Percentiles rank a stretch among this genome's conserved stretches.
Conservation (phyloP, 164 flowering plant genomes). For the Euptelea pleiosperma region DNA sequence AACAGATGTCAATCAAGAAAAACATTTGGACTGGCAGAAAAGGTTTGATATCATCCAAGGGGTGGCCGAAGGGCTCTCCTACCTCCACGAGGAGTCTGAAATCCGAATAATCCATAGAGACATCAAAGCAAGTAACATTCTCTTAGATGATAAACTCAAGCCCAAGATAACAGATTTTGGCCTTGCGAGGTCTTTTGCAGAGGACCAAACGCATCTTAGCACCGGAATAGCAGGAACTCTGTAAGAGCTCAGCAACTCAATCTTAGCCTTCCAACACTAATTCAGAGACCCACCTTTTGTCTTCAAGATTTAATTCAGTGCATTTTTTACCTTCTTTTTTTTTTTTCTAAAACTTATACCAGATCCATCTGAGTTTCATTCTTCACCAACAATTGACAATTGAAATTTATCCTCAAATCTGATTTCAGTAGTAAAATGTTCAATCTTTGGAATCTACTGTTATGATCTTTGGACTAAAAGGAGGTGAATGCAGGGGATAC, state of each 20-base stretch:
- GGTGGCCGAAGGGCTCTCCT: conserved; percentile 19
- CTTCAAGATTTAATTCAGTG: background rate
- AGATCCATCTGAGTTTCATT: background rate
- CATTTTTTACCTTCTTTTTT: too few relatives aligned
- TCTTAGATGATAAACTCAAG: conserved; percentile 20
- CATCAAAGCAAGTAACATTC: conserved; percentile 19
- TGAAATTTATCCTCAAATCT: too few relatives aligned
- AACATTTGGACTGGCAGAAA: conserved; percentile 16
- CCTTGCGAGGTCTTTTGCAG: conserved; percentile 19
- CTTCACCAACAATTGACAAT: background rate
- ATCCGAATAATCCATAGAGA: conserved; percentile 18
- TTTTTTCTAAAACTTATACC: background rate
- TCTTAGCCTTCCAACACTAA: background rate
- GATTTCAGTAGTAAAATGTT: background rate
- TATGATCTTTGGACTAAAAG: background rate
- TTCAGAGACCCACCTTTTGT: background rate
- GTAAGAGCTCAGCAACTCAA: conserved; percentile 13
- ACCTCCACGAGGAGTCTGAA: conserved; percentile 19
- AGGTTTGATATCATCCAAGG: conserved; percentile 17
- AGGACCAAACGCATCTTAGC: conserved; percentile 22
- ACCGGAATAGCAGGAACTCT: conserved; percentile 22
- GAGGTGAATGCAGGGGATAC: too few relatives aligned
- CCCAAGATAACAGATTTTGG: conserved; percentile 27
- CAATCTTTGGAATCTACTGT: background rate
- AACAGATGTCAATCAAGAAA: conserved; percentile 5